Percentiles rank a stretch among this genome's conserved stretches.
Conservation (phyloP, 2,329 filamentous ascomycete genomes). For the Simplicillium aogashimaense region DNA sequence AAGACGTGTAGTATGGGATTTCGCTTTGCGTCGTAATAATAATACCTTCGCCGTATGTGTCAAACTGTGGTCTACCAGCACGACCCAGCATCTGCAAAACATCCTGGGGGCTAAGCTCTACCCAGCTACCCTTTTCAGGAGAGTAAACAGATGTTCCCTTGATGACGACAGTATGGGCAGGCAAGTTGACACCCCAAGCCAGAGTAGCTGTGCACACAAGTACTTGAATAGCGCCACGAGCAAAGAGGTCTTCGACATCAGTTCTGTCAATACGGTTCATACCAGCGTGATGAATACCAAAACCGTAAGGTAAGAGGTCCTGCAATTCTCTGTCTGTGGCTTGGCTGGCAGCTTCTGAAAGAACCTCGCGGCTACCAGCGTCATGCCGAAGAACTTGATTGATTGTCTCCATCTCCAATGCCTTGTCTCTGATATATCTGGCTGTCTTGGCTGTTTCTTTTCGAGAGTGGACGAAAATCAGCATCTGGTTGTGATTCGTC, state of each 20-base stretch:
- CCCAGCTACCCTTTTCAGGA: slow-evolving; percentile 97
- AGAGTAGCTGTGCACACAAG: slow-evolving; percentile 96
- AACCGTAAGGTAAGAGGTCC: slow-evolving; percentile 88
- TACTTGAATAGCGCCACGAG: slow-evolving; percentile 84
- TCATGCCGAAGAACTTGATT: slow-evolving; percentile 91
- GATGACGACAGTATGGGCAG: slow-evolving; percentile 96
- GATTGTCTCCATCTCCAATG: slow-evolving; percentile 93
- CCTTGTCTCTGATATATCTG: slow-evolving; percentile 91
- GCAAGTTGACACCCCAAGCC: slow-evolving; percentile 97
- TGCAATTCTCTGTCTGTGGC: slow-evolving; percentile 84
- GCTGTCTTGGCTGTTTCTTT: slow-evolving; percentile 98
- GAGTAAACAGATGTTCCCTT: slow-evolving; percentile 98
- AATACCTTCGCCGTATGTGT: slow-evolving; percentile 96
- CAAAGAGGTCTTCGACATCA: slow-evolving; percentile 89
- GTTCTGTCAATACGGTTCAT: slow-evolving; percentile 94
- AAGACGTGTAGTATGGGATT: slow-evolving; percentile 92
- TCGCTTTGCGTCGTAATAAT: slow-evolving; percentile 95
- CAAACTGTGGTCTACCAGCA: slow-evolving; percentile 91
- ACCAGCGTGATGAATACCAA: slow-evolving; percentile 96
- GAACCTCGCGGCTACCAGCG: slow-evolving; percentile 79
- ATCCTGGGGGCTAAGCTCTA: slow-evolving; percentile 93
- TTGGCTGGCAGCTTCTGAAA: slow-evolving; percentile 74
- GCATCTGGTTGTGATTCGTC: slow-evolving; percentile 88
- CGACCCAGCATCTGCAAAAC: slow-evolving; percentile 97
- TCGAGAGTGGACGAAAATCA: slow-evolving; percentile 96